A percentile compares a stretch with the other conserved stretches of the same genome.
phyloP scores from a whole-genome alignment of 179 eudicot genomes.

The Patellifolia procumbens region DNA sequence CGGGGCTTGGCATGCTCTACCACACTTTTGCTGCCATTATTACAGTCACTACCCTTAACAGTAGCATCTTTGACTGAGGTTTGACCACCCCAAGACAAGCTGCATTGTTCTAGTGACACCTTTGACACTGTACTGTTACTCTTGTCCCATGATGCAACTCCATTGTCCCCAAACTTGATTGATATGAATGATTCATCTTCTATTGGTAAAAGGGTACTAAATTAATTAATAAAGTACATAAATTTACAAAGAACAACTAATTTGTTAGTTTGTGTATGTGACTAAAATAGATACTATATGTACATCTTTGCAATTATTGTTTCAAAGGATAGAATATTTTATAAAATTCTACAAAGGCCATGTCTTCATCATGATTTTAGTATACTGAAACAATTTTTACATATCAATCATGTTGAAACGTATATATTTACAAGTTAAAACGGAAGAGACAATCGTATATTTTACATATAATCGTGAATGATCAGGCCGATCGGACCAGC shows the following conservation, averaged over 20 bases:
- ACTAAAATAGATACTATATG: too few species aligned
- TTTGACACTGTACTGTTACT: conserved; percentile 36
- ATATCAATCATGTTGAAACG: too few species aligned
- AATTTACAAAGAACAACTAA: background rate
- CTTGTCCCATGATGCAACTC: conserved; percentile 73
- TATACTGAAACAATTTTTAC: too few species aligned
- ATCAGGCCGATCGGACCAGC: too few species aligned
- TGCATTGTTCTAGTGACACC: conserved; percentile 41
- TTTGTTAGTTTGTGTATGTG: background rate
- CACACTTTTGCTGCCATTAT: conserved; percentile 33
- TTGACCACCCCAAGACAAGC: conserved; percentile 32
- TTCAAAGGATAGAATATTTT: too few species aligned
- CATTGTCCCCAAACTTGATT: conserved; percentile 73
- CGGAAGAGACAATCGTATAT: too few species aligned
- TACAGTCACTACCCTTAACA: conserved; percentile 14
- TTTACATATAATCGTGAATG: too few species aligned
- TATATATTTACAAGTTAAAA: too few species aligned
- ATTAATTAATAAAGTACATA: background rate
- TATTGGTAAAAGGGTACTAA: background rate
- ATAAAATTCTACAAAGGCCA: too few species aligned
- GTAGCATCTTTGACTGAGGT: conserved; percentile 30
- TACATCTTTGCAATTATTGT: too few species aligned
- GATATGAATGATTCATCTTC: conserved; percentile 73
- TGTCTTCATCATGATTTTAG: too few species aligned
- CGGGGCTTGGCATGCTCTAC: conserved; percentile 46